Evolutionary conservation across 2,329 filamentous ascomycete genomes (phyloP).

Genomic region (Sarocladiaceae sp.): DNA sequence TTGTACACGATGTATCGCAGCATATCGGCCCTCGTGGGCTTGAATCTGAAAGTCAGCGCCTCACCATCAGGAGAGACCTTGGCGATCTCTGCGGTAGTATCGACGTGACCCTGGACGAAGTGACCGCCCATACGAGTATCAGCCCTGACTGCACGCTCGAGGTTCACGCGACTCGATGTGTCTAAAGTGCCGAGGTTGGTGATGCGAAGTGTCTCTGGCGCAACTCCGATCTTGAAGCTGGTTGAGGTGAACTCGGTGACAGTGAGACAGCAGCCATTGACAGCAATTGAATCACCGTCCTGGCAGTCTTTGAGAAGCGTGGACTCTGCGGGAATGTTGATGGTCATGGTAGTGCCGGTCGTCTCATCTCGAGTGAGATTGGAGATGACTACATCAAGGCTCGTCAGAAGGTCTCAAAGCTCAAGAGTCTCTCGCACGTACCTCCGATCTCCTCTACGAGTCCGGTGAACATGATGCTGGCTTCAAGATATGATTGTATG

Average conservation of each 20-base stretch:
- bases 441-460: conserved; percentile 91
- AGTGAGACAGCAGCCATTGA: conserved; percentile 95
- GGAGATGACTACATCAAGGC: conserved; percentile 74
- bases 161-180: conserved; percentile 70
- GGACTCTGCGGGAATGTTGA: conserved; percentile 62
- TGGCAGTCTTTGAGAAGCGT: conserved; percentile 79
- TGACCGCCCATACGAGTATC: conserved; percentile 96
- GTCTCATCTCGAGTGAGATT: conserved; percentile 75
- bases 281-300: conserved; percentile 86
- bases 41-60: conserved; percentile 80
- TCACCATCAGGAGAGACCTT: conserved; percentile 79
- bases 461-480: conserved; percentile 85
- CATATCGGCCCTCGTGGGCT: conserved; percentile 63
- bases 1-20: conserved; percentile 92
- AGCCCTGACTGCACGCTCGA: conserved; percentile 88
- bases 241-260: conserved; percentile 56
- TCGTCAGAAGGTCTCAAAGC: no score
- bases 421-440: no score
- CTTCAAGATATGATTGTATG: background rate
- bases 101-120: conserved; percentile 97
- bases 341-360: conserved; percentile 85
- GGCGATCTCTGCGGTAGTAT: conserved; percentile 76
- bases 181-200: conserved; percentile 84
- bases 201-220: conserved; percentile 90
- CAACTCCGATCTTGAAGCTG: conserved; percentile 86